phyloP scores from a whole-genome alignment of 2,329 filamentous ascomycete genomes.

The Arthrobotrys iridis region DNA sequence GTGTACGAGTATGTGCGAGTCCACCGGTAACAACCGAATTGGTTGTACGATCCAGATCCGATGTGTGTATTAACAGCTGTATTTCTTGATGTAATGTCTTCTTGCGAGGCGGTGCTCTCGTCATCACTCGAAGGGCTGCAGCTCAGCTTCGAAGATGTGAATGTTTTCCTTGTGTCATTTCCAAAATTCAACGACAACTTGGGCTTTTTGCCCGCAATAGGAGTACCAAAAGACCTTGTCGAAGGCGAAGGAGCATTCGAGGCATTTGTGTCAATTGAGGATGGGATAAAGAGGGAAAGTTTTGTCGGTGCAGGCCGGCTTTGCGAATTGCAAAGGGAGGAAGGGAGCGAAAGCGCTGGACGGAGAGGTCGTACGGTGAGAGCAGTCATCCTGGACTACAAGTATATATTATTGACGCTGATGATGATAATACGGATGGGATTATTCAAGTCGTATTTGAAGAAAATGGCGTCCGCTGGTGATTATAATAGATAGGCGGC shows the following conservation, averaged over 20 bases:
- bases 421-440: background rate
- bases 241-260: slow-evolving; percentile 36
- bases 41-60: slow-evolving; percentile 17
- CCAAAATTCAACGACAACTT: slow-evolving; percentile 51
- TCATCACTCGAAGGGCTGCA: slow-evolving; percentile 48
- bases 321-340: slow-evolving; percentile 45
- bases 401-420: slow-evolving; percentile 16
- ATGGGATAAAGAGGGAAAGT: slow-evolving; percentile 51
- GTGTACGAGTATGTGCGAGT: slow-evolving; percentile 51
- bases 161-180: slow-evolving; percentile 35
- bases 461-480: slow-evolving; percentile 9
- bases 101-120: slow-evolving; percentile 42
- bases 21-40: slow-evolving; percentile 33
- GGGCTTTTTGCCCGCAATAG: slow-evolving; percentile 37
- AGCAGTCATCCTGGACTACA: slow-evolving; percentile 54
- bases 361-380: slow-evolving; percentile 52
- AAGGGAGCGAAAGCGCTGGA: slow-evolving; percentile 50
- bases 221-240: slow-evolving; percentile 48
- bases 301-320: slow-evolving; percentile 38
- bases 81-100: slow-evolving; percentile 51
- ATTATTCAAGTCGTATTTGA: slow-evolving; percentile 13
- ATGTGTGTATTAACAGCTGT: slow-evolving; percentile 49
- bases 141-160: slow-evolving; percentile 35
- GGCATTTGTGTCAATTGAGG: slow-evolving; percentile 16
- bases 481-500: slow-evolving; percentile 27